These are phyloP conservation scores for Podospora bellae-mahoneyi DNA, from an alignment of 495 filamentous ascomycete genomes.

Conservation along the genomic window DNA sequence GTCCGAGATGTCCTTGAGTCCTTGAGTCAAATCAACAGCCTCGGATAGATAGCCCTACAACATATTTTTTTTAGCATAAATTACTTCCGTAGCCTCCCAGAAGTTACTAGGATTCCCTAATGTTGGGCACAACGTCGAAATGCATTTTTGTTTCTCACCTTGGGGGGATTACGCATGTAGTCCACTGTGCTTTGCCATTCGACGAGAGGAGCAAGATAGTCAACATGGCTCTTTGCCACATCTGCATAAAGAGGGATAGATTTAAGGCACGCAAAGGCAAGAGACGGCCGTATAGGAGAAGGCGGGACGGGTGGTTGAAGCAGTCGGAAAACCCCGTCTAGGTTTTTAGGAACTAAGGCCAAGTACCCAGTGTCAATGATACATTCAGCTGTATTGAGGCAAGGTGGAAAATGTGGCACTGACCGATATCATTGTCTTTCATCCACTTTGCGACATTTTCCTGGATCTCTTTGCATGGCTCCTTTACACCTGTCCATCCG, in stretches of 20 bases:
- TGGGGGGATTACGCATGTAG: constrained; percentile 44
- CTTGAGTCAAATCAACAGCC: constrained; percentile 39
- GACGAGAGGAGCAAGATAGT: constrained; percentile 18
- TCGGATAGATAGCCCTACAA: constrained; percentile 35
- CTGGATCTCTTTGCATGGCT: constrained; percentile 14
- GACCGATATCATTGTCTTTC: constrained; percentile 20
- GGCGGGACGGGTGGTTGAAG: constrained; percentile 13
- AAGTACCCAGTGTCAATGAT: not conserved
- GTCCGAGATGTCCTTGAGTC: constrained; percentile 35
- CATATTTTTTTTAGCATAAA: no score
- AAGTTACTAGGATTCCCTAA: no score
- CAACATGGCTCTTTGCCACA: constrained; percentile 13
- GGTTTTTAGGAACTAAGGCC: constrained; percentile 9
- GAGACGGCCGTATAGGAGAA: constrained; percentile 20
- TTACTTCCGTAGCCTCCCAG: no score
- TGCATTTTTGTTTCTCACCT: not conserved
- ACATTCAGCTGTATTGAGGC: not conserved
- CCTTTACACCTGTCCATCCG: not conserved
- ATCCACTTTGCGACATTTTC: constrained; percentile 12
- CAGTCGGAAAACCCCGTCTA: not conserved
- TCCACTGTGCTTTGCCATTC: constrained; percentile 40
- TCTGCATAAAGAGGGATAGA: constrained; percentile 24
- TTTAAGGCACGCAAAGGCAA: constrained; percentile 25
- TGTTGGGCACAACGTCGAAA: no score
- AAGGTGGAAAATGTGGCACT: not conserved